These are phyloP conservation scores for Vicia sativa DNA, from an alignment of 306 rosid species.

Conservation along the genomic window DNA sequence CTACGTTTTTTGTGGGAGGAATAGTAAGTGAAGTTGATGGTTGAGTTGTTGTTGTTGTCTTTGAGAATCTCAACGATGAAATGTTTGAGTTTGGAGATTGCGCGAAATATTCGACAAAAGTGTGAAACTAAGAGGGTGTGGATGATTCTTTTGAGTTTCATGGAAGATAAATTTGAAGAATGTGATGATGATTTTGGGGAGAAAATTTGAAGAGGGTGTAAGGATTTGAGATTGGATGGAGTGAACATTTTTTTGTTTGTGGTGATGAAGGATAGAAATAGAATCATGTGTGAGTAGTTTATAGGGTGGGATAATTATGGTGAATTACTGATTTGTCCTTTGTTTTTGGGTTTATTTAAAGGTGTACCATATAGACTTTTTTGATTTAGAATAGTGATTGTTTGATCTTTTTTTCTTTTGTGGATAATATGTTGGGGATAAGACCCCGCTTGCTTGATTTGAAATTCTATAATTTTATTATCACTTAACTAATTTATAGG, in stretches of 20 bases:
- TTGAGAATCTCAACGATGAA: slow-evolving; percentile 47
- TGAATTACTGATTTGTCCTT: slow-evolving; percentile 62
- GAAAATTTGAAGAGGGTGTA: slow-evolving; percentile 50
- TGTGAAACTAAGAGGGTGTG: slow-evolving; percentile 69
- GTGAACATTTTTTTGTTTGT: slow-evolving; percentile 55
- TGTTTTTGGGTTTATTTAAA: slow-evolving; percentile 51
- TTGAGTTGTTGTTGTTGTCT: slow-evolving; percentile 42
- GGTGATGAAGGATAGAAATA: slow-evolving; percentile 16
- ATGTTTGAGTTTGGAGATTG: slow-evolving; percentile 62
- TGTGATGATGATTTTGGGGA: slow-evolving; percentile 44
- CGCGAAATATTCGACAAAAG: slow-evolving; percentile 59
- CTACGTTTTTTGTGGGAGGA: slow-evolving; percentile 33
- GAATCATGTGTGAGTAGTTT: slow-evolving; percentile 16
- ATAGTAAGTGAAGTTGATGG: slow-evolving; percentile 24
- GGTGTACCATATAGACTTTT: slow-evolving; percentile 51
- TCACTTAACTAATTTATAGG: slow-evolving; percentile 6
- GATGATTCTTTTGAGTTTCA: slow-evolving; percentile 65
- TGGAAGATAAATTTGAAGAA: slow-evolving; percentile 54
- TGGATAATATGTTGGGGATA: slow-evolving; percentile 41
- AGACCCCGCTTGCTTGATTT: slow-evolving; percentile 48
- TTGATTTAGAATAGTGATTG: slow-evolving; percentile 35
- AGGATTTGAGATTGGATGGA: slow-evolving; percentile 37
- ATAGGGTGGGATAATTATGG: slow-evolving; percentile 32
- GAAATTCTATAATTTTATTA: slow-evolving; percentile 30
- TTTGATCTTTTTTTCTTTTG: slow-evolving; percentile 33